phyloP scores from a whole-genome alignment of 495 filamentous ascomycete genomes.

The Aspergillus coremiiformis region DNA sequence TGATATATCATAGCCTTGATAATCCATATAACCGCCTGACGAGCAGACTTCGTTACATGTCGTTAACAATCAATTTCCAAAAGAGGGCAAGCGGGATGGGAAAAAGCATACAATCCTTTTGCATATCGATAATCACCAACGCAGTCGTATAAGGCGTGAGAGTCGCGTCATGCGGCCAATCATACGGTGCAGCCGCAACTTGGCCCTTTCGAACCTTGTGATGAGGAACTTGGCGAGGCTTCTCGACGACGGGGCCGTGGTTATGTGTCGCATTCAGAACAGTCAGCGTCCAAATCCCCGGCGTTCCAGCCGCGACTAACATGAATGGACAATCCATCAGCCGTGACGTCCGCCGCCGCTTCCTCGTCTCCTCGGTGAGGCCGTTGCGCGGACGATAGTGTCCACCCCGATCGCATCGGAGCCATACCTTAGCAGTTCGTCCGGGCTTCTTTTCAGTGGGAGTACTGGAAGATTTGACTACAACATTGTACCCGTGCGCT shows the following conservation, averaged over 20 bases:
- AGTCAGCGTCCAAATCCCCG: conserved; percentile 40
- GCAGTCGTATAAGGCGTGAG: conserved; percentile 54
- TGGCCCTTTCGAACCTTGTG: conserved; percentile 42
- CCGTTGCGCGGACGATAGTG: conserved; percentile 44
- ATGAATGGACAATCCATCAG: conserved; percentile 45
- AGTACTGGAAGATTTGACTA: conserved; percentile 42
- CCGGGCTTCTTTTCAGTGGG: conserved; percentile 44
- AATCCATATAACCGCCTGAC: conserved; percentile 50
- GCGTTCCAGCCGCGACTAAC: conserved; percentile 39
- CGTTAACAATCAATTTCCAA: neutral
- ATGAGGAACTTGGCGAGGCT: conserved; percentile 34
- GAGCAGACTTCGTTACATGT: conserved; percentile 42
- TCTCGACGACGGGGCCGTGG: conserved; percentile 38
- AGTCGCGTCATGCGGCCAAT: conserved; percentile 55
- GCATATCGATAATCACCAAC: conserved; percentile 66
- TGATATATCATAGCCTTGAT: conserved; percentile 52
- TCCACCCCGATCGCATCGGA: conserved; percentile 46
- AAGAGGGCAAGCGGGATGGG: neutral
- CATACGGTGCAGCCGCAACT: conserved; percentile 47
- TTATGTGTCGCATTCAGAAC: conserved; percentile 41
- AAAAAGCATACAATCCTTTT: conserved; percentile 53
- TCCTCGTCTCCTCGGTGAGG: conserved; percentile 43
- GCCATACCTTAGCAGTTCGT: conserved; percentile 41
- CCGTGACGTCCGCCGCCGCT: conserved; percentile 39
- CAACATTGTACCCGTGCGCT: conserved; percentile 41